Percentiles rank a stretch among this genome's conserved stretches.
These are phyloP conservation scores for Fraxinus paxiana DNA, from an alignment of 305 asterid genomes.

Conservation along the genomic window DNA sequence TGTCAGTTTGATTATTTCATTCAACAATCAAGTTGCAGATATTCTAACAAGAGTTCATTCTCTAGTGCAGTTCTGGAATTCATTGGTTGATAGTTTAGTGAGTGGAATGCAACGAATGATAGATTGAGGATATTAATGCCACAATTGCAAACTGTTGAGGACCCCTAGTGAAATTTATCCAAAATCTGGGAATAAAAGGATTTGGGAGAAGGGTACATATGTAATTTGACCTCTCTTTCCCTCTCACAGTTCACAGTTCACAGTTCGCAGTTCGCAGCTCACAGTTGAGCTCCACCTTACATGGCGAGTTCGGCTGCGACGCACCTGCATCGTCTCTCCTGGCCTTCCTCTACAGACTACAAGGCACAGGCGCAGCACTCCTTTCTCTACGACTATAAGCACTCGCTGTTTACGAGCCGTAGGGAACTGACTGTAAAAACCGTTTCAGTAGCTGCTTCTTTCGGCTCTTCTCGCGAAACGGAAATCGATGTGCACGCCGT, in stretches of 20 bases:
- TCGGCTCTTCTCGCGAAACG: slow-evolving; percentile 28
- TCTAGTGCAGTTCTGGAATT: not conserved
- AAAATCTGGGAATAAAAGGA: not conserved
- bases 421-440: slow-evolving; percentile 16
- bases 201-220: not conserved
- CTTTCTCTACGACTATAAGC: not conserved
- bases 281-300: not conserved
- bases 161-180: too few relatives aligned
- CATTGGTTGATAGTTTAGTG: not conserved
- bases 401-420: slow-evolving; percentile 6
- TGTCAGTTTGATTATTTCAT: not conserved
- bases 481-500: slow-evolving; percentile 22
- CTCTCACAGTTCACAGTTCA: not conserved
- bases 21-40: not conserved
- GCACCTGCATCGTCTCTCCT: slow-evolving; percentile 32
- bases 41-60: not conserved
- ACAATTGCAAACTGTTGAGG: too few relatives aligned
- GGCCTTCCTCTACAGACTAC: slow-evolving; percentile 29
- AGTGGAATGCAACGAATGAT: not conserved
- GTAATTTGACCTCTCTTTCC: slow-evolving; percentile 17
- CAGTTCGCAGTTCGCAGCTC: not conserved
- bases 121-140: too few relatives aligned
- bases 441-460: slow-evolving; percentile 37
- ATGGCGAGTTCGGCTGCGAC: slow-evolving; percentile 47
- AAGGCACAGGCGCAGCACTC: slow-evolving; percentile 18